Evolutionary conservation across 306 rosid genomes (phyloP), one percentile per base, ranked within the genome.

Genomic region (Citrullus mucosospermus): DNA sequence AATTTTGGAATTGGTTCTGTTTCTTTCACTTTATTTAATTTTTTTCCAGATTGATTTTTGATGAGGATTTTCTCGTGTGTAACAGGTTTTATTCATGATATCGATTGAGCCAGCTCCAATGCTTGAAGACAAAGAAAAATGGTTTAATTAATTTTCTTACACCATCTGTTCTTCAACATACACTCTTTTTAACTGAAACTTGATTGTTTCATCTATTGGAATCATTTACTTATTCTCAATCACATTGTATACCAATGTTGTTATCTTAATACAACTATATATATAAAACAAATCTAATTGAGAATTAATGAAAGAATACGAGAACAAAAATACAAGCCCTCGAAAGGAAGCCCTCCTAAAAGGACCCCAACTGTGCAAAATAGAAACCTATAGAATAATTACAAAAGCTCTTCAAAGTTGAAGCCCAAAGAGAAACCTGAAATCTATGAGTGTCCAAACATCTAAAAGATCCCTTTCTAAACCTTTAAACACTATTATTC

Each of bases 41-140:
- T 39, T 32, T 4, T 63, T 41, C 44, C 30, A 16, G 50, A 30
- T 38, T 77, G 60, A 56, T 83, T 75, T 78, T 76, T 81, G 68
- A 68, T 74, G 82, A 78, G 78, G 77, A 79, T 75, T 73, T 56
- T 74, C 65, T 39, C 71, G 62, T 71, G 56, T 53, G 56, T 81
- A 59, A 78, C 79, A 95, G 98, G 98, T 95, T 87, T 82, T 95
- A 75, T 95, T 95, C 91, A 95, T 95, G 98, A 95, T 95, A 87
- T 92, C 97, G 82, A 91, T 91, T 22, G 98, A 95, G 85, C 97
- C 98, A 77, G 97, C 98, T 78, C 98, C 98, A 12, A 95, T 95
- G 98, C 98, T 95, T 50, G 98, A 95, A 88, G 98, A 95, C 84
- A 95, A 95, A 88, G 98, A 95, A 85, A 92, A 92, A 86, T 95